These are phyloP conservation scores for Noccaea caerulescens DNA, from an alignment of 345 rosid genomes.

Conservation along the genomic window DNA sequence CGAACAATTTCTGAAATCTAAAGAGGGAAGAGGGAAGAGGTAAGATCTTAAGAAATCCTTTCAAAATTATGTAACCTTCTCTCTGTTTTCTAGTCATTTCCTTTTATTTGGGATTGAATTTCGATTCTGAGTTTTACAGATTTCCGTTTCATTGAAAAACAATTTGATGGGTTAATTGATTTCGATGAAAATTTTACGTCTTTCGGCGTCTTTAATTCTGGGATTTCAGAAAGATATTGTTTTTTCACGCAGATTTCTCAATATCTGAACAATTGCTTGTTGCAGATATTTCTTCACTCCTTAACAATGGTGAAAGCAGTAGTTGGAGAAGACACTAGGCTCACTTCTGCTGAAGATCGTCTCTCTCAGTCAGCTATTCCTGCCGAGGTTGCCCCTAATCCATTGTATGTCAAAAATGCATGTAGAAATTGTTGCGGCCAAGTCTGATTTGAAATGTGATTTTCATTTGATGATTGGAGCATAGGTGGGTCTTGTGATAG, in stretches of 20 bases:
- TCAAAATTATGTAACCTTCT: background rate
- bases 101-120: constrained; percentile 8
- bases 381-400: constrained; percentile 56
- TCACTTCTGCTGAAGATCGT: constrained; percentile 70
- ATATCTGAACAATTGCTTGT: background rate
- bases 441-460: background rate
- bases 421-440: background rate
- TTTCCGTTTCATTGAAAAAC: background rate
- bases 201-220: constrained; percentile 17
- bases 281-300: constrained; percentile 2
- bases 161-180: background rate
- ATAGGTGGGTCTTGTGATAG: constrained; percentile 90
- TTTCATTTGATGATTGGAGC: background rate
- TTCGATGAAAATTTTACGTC: background rate
- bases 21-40: constrained; percentile 5
- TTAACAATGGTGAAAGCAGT: constrained; percentile 80
- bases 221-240: background rate
- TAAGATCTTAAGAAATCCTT: constrained; percentile 16
- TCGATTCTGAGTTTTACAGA: constrained; percentile 27
- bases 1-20: background rate
- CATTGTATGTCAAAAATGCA: background rate
- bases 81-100: background rate
- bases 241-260: background rate
- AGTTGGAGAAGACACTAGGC: constrained; percentile 79
- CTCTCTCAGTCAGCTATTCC: constrained; percentile 68